Evolutionary conservation across 1,139 yeast genomes (phyloP).

Genomic region (Sugiyamaella neomexicana): DNA sequence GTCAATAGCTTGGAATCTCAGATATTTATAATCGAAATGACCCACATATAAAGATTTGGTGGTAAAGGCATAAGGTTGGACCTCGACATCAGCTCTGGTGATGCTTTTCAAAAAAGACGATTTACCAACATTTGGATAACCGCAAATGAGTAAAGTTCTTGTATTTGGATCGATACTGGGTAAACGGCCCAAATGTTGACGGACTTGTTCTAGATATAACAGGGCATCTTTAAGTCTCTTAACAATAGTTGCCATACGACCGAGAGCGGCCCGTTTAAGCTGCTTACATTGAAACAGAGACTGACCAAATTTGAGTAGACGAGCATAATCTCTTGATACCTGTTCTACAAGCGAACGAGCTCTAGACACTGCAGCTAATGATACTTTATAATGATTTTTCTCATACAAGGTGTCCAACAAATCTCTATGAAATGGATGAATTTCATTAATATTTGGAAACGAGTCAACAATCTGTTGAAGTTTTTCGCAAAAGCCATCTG

Average conservation of each 20-base stretch:
- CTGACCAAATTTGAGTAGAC: conserved; percentile 95
- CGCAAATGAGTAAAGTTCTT: conserved; percentile 94
- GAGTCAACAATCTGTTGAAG: conserved; percentile 80
- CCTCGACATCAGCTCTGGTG: conserved; percentile 98
- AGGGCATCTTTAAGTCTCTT: conserved; percentile 94
- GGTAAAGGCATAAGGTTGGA: conserved; percentile 98
- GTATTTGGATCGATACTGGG: conserved; percentile 99
- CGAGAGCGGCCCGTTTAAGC: conserved; percentile 95
- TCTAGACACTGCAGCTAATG: conserved; percentile 91
- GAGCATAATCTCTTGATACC: conserved; percentile 89
- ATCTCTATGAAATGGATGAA: conserved; percentile 98
- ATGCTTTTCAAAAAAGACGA: conserved; percentile 90
- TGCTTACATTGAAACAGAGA: conserved; percentile 98
- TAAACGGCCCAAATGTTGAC: conserved; percentile 98
- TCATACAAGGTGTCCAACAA: conserved; percentile 96
- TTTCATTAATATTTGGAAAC: conserved; percentile 95
- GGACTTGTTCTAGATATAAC: conserved; percentile 91
- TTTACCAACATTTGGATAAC: conserved; percentile 98
- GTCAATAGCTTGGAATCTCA: conserved; percentile 97
- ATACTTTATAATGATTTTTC: conserved; percentile 95
- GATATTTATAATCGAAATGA: conserved; percentile 95
- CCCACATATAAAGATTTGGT: conserved; percentile 95
- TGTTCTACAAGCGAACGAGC: conserved; percentile 94
- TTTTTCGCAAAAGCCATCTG: conserved; percentile 94
- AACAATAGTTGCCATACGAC: conserved; percentile 98